Base-by-base conservation (phyloP, 2,329 filamentous ascomycete species). In the Cladophialophora yegresii region DNA sequence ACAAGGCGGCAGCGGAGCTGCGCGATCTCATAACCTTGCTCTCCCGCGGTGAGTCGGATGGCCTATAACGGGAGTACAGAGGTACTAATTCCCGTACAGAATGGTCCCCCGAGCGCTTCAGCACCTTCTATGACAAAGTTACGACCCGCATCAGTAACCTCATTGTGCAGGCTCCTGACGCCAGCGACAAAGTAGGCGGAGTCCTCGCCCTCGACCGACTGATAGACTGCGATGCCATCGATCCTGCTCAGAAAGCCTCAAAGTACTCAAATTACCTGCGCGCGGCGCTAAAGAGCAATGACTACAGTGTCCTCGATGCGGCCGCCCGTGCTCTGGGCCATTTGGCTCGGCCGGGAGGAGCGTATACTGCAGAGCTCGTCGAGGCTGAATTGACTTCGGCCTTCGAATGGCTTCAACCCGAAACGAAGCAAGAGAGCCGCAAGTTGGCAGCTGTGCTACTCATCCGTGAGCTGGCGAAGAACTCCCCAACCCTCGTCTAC, bases 311-410 rank as follows among this genome's bases (percentile, higher is more conserved):
- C 23, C 93, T 99, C 89, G 87, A 96, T 62, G 88, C 91, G 12
- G 95, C 96, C 4, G 93, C 95, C 49, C 87, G 90, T 70, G 93
- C 93, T 3, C 83, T 99, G 30, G 95, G 95, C 53, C 91, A 93
- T 75, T 84, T 99, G 65, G 96, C 93, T 67, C 89, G 91, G 70
- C 95, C 95, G 0, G 95, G 95, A 67, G 95, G 95, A 65, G 93
- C 95, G 33, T 83, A 98, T 68, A 96, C 96, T 51, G 96, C 93
- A 7, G 93, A 98, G 77, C 82, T 99, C 61, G 95, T 99, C 63
- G 95, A 99, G 75, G 93, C 92, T 61, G 93, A 99, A 78, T 93
- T 98, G 67, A 96, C 97, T 77, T 95, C 92, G 20, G 93, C 96
- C 1, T 83, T 99, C 60, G 95, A 99, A 79, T 98, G 93, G 91